Base-by-base conservation (phyloP, 2,329 filamentous ascomycete species). In the Colletotrichum liaoningense region DNA sequence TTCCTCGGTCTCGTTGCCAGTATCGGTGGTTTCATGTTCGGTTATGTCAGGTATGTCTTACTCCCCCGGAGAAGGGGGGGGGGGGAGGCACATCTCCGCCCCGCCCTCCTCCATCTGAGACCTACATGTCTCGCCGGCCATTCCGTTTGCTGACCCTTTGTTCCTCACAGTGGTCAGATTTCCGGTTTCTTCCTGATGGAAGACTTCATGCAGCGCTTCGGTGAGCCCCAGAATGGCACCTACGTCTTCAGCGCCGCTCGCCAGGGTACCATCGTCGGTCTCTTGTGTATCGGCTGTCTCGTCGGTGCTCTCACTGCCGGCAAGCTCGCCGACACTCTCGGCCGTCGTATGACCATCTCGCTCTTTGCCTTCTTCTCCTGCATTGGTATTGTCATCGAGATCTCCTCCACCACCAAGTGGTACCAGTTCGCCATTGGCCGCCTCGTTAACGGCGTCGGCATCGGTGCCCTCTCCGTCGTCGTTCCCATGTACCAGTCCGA, bases 401-500 rank as follows among this genome's bases (percentile, higher is more conserved):
- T 93, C 74, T 86, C 90, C 0, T 90, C 90, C 0, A 77, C 82
- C 1, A 79, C 76, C 3, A 81, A 81, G 56, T 93, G 92, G 92
- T 89, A 88, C 72, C 92, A 93, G 77, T 88, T 93, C 71, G 91
- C 91, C 33, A 80, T 92, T 22, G 92, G 92, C 60, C 86, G 92
- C 57, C 87, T 91, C 76, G 86, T 93, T n/a, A 92, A 90, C 28
- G 92, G 92, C 76, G 79, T 93, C 2, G 91, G 91, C 24, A 90
- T 94, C 59, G 92, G 92, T 33, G 86, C 88, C 24, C 84, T 93
- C 0, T 92, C 89, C 6, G 91, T 92, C 55, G 83, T 90, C 30
- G 90, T 92, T 1, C 90, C 90, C 60, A 91, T 94, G 89, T 93
- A 93, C 77, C 91, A 93, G 79, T 89, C 87, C 19, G 92, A 94